These are phyloP conservation scores for Boletellus ananas DNA, from an alignment of 768 basidiomycete genomes.

Conservation along the genomic window DNA sequence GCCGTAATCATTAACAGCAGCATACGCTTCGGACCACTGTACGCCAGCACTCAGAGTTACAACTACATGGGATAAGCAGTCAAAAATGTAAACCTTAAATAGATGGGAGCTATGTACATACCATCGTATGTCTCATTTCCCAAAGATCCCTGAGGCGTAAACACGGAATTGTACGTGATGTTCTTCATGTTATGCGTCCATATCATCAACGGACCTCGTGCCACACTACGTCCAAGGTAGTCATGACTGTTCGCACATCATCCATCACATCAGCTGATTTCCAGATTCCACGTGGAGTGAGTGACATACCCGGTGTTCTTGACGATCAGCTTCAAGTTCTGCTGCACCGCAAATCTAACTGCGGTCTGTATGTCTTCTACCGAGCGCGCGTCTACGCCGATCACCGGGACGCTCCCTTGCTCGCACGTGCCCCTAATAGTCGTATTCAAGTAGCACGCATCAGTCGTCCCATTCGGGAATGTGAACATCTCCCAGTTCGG, in stretches of 20 bases:
- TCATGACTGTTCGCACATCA: slow-evolving; percentile 29
- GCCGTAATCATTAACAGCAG: not conserved
- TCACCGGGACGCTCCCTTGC: slow-evolving; percentile 24
- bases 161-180: slow-evolving; percentile 31
- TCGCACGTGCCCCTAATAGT: slow-evolving; percentile 18
- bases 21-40: not conserved
- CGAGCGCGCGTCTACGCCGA: slow-evolving; percentile 24
- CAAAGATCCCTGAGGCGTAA: slow-evolving; percentile 32
- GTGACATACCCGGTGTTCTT: slow-evolving; percentile 27
- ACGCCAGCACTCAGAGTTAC: not conserved
- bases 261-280: not conserved
- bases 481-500: slow-evolving; percentile 34
- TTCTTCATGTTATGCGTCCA: slow-evolving; percentile 44
- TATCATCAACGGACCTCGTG: slow-evolving; percentile 36
- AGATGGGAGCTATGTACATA: slow-evolving; percentile 2
- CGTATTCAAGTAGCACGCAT: slow-evolving; percentile 32
- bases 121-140: slow-evolving; percentile 19
- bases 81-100: not conserved
- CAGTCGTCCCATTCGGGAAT: slow-evolving; percentile 43
- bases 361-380: slow-evolving; percentile 26
- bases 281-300: not conserved
- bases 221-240: slow-evolving; percentile 39
- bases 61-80: slow-evolving; percentile 13
- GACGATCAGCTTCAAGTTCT: slow-evolving; percentile 22
- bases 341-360: slow-evolving; percentile 20